Conservation (phyloP, 345 rosid genomes). For the Linum trigynum region DNA sequence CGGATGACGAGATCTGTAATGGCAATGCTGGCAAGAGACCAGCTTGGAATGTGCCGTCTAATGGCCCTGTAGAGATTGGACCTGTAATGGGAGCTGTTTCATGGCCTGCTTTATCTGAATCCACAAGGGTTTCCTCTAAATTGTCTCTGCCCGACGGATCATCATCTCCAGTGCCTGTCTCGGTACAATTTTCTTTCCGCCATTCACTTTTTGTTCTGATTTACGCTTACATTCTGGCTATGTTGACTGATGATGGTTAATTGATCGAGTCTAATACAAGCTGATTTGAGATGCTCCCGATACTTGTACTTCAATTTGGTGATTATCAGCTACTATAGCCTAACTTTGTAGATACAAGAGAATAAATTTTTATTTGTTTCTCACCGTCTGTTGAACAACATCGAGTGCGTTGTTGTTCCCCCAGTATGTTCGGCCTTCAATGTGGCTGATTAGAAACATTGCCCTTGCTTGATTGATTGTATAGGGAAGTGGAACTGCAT, state of each 20-base stretch:
- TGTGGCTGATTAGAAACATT: neutral
- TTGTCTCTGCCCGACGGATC: constrained; percentile 30
- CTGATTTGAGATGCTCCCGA: no score
- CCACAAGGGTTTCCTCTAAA: constrained; percentile 24
- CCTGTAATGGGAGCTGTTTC: constrained; percentile 50
- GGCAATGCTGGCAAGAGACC: constrained; percentile 59
- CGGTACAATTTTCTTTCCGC: neutral
- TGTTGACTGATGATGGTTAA: no score
- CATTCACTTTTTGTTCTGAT: neutral
- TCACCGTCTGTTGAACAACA: neutral
- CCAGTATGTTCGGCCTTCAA: neutral
- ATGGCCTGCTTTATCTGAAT: constrained; percentile 63
- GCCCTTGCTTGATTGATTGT: neutral
- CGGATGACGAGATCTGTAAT: constrained; percentile 21
- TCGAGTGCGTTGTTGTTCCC: neutral
- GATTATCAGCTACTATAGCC: no score
- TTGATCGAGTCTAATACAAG: no score
- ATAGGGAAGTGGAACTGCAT: neutral
- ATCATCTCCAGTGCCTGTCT: constrained; percentile 21
- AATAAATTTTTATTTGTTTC: neutral
- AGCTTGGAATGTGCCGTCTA: constrained; percentile 66
- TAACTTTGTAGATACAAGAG: neutral
- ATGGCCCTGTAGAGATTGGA: constrained; percentile 37
- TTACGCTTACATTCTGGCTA: neutral
- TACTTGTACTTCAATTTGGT: no score